Evolutionary conservation across 306 rosid genomes (phyloP), one percentile per base, ranked within the genome.

Genomic region (Spatholobus suberectus): DNA sequence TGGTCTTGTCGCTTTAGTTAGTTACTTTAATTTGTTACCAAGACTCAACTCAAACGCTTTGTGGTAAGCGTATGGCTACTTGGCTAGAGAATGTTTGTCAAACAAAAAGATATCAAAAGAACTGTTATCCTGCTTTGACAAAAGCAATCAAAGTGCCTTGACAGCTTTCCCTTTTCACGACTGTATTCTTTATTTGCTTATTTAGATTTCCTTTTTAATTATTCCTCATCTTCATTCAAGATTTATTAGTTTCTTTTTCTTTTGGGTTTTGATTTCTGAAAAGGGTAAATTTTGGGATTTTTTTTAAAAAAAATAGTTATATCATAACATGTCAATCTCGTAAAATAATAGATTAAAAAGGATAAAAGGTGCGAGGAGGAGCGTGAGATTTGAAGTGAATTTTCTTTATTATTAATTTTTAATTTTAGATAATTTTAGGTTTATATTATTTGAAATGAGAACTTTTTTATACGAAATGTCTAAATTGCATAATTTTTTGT

Each of bases 101-200:
- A 77, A 72, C 44, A 51, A 37, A 82, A 73, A 72, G 61, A 67
- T 35, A 74, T 46, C 23, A 73, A 86, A 82, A 78, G 67, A 78
- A 82, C 79, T 69, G 57, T 29, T n/a, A 67, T 72, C 32, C 21
- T 78, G 78, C 89, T 87, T 87, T 84, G 79, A 66, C 55, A 81
- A 87, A 87, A 84, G 90, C 82, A 72, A 87, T 37, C 86, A 77
- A 81, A 87, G 90, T 81, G 84, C 76, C 87, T 81, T 81, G 67
- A 81, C 87, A 81, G 87, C 90, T 87, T 83, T 87, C 81, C 75
- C 85, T 84, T 80, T 82, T 69, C 41, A 44, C 43, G 52, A 71
- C 88, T 78, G 61, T 77, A 47, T 75, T 41, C 87, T 84, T 77
- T 81, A 44, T 77, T 72, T 77, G 57, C 70, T 59, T 80, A 58